Evolutionary conservation across 2,329 filamentous ascomycete genomes (phyloP), one percentile per base, ranked within the genome.

Genomic region (Neofusicoccum sp.): DNA sequence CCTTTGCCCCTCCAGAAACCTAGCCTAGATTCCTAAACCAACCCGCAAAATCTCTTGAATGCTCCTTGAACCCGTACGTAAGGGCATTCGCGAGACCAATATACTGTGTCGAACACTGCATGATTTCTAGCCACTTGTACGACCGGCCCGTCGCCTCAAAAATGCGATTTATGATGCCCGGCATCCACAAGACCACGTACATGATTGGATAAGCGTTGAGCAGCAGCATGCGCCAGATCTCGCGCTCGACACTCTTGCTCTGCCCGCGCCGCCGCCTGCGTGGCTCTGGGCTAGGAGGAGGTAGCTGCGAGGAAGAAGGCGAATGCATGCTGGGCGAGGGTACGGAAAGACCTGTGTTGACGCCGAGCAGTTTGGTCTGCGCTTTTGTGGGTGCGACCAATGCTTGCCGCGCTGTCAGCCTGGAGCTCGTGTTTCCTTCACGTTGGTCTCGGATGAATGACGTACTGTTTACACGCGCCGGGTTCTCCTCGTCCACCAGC

Each of bases 131-230:
- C 5, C 49, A 56, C 11, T 61, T 43, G 2, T 66, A 61, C 3
- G 61, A 9, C 16, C 67, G 56, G 5, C 69, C 69, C 44, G 66
- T 61, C 3, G 66, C 67, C 45, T 70, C 69, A 3, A 65, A 65
- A 9, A 71, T 58, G 14, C 69, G 69, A 37, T 70, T 71, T 2
- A 66, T 56, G n/a, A 75, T 74, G 4, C 73, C 74, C 0, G 74
- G 74, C 8, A 73, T 65, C 73, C 74, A 76, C 3, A 76, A 67
- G 2, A 75, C 64, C 37, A 76, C 67, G 63, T 76, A 76, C 2
- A 71, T 62, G 12, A 74, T 66, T 0, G 74, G 73, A 48, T 76
- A 76, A 6, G 72, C 71, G 61, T 75, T 76, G 7, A 76, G 64
- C 0, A 74, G 64, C 11, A 75, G 54, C 70, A 75, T 75, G 36